Evolutionary conservation across 2,329 filamentous ascomycete species (phyloP), one percentile per base, ranked within the genome.

Genomic region (Westerdykella ornata): DNA sequence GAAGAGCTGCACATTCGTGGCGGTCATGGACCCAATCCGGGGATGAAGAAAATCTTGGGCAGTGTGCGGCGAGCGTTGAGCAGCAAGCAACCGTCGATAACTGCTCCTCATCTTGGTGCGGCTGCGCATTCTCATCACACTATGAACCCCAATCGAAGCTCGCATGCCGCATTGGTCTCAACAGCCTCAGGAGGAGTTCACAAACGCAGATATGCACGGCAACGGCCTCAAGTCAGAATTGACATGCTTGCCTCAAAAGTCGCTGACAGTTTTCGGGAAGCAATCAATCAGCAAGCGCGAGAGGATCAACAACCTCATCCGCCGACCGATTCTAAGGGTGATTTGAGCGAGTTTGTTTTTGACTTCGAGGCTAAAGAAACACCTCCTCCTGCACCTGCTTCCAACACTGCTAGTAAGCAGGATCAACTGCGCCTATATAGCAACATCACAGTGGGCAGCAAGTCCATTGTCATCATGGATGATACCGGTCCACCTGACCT

Each of bases 391-490:
- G 22, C 46, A 44, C 4, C 40, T 37, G 9, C 39, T 33, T 6
- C 30, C 30, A 14, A 14, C n/a, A 32, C 5, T 13, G 5, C 34
- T 3, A 44, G 46, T 7, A 39, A 41, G 14, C 44, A 66, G 44
- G 44, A 59, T 49, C 40, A 66, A 74, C 8, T 29, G 26, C 51
- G 62, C 14, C 60, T 67, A 28, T 57, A 70, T 39, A 80, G 76
- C 48, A 71, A 72, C 42, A 77, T 90, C 34, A 92, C 88, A 0
- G 74, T 75, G 9, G 85, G 87, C n/a, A 94, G 87, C 71, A 84
- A 89, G 58, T 94, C 88, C 0, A 94, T 95, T 50, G 76, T 95
- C 41, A 94, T 95, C 56, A 80, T 94, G 28, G 86, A 94, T 52
- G 76, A 77, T 48, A 79, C 76, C 44, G 80, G 79, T 5, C 42